Percentiles rank a stretch among this genome's conserved stretches.
Evolutionary conservation across 176 grass and related monocot species (phyloP).

Genomic region (Thalia dealbata): DNA sequence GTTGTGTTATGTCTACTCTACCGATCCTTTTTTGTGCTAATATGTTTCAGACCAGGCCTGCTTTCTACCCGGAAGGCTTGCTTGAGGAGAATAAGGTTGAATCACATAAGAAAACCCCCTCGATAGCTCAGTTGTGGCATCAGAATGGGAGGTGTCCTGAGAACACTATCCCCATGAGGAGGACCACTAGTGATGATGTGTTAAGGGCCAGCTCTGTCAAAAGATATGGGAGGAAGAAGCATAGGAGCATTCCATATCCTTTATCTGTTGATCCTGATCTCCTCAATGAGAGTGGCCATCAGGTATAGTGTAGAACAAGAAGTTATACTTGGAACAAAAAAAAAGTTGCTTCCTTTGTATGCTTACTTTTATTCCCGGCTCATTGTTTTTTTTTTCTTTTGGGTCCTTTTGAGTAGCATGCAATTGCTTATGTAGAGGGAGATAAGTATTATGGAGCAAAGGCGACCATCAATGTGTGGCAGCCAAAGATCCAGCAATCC

Average conservation of each 20-base stretch:
- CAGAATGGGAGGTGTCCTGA: background rate
- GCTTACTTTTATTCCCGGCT: background rate
- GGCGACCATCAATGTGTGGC: background rate
- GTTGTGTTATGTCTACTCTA: background rate
- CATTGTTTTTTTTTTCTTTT: background rate
- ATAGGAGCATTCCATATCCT: background rate
- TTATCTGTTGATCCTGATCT: background rate
- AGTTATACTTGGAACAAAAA: background rate
- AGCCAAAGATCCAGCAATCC: background rate
- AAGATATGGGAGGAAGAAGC: slow-evolving; percentile 1
- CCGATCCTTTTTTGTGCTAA: background rate
- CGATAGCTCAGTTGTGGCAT: background rate
- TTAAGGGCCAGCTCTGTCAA: background rate
- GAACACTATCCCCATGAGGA: background rate
- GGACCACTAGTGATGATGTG: background rate
- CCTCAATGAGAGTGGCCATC: background rate
- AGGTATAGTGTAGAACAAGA: background rate
- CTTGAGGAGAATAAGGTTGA: background rate
- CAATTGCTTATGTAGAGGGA: background rate
- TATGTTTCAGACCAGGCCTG: background rate
- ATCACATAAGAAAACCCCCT: background rate
- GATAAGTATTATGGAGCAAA: background rate
- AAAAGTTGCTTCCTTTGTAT: background rate
- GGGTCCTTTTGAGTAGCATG: slow-evolving; percentile 1
- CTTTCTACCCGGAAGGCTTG: background rate